Base-by-base conservation (phyloP, 73 alveolate genomes). In the Paraurostyla sp. region DNA sequence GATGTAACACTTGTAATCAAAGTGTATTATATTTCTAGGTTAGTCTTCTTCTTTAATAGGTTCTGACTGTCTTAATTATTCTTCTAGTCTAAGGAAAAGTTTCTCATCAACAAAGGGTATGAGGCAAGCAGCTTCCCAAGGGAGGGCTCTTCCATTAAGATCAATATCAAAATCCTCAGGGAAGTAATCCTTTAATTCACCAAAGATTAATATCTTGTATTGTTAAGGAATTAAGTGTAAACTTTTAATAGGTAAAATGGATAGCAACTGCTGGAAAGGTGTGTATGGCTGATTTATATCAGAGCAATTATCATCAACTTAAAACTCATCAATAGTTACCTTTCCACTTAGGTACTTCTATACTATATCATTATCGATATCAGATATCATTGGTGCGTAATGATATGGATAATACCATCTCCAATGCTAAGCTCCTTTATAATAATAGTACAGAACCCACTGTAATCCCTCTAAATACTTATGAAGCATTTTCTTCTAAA, bases 381-480 rank as follows among this genome's bases (percentile, higher is more conserved):
- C 99, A 27, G 99, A 96, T 32, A 97, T 97, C 97, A 95, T 92
- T 43, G 99, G 99, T 16, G 99, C 99, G 88, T 98, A 98, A 93
- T 97, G 98, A 93, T 96, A 97, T 27, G 99, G 99, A 91, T 98
- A 98, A 92, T 90, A 98, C 99, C 99, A 98, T 58, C 99, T 96
- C 99, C 99, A 98, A 91, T 96, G 97, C 69, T 92, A 84, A 40
- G 94, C 96, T 23, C 99, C 99, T 91, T 90, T 91, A 76, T 94
- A 98, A 81, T 98, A 97, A 49, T 92, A 95, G 83, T 54, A 89
- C 58, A 98, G 92, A n/a, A 97, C 99, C 98, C 99, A 98, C 85
- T 97, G 96, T 62, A 98, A 78, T 42, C 99, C 99, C 87, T 97
- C 98, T 23, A 98, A 54, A 88, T 98, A 98, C 83, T 91, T 90